Conservation (phyloP, 257 asterid species). For the Coffea eugenioides region DNA sequence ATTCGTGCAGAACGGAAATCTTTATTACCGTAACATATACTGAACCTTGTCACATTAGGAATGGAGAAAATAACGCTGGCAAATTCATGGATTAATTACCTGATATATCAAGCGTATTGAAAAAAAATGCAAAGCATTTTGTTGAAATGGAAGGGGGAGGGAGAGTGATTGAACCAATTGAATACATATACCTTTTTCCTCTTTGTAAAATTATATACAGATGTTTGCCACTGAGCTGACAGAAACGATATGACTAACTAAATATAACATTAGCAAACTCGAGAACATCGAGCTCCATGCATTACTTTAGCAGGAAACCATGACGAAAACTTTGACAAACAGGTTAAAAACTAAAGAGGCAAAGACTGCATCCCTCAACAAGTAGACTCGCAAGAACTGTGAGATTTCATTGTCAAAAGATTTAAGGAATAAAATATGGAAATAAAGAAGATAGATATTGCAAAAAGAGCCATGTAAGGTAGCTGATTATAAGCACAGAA, state of each 20-base stretch:
- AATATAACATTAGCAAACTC: not conserved
- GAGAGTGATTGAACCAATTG: not conserved
- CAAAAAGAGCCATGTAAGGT: conserved; percentile 3
- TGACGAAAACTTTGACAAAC: not conserved
- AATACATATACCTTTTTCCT: not conserved
- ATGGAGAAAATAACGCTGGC: not conserved
- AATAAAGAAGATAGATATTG: not conserved
- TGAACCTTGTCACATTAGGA: not conserved
- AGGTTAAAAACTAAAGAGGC: not conserved
- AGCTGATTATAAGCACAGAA: not conserved
- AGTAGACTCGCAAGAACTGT: not conserved
- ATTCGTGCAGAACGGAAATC: not conserved
- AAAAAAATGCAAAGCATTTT: not conserved
- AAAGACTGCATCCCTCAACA: not conserved
- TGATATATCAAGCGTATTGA: not conserved
- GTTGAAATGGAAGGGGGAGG: not conserved
- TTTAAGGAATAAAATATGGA: not conserved
- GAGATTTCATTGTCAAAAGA: not conserved
- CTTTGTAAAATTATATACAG: not conserved
- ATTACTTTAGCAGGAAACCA: not conserved
- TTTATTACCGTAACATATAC: not conserved
- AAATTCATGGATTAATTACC: not conserved
- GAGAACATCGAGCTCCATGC: not conserved
- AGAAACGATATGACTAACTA: too few relatives aligned
- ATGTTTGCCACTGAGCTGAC: too few relatives aligned